These are phyloP conservation scores for Dimargaris verticillata DNA, from an alignment of 192 early-diverging fungal genomes.

Conservation along the genomic window DNA sequence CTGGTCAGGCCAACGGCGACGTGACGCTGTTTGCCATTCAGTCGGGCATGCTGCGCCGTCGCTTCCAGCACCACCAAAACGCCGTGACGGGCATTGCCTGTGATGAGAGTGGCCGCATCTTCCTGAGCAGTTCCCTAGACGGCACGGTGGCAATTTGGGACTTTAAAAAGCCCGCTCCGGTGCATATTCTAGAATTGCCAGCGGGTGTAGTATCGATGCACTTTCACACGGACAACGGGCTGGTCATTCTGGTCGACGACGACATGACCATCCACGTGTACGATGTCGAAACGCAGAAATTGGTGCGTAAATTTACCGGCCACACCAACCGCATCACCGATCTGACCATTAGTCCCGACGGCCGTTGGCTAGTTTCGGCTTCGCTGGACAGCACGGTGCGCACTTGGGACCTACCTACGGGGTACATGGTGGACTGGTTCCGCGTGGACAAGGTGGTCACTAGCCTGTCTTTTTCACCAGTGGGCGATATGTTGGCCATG, in stretches of 20 bases:
- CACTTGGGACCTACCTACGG: slow-evolving; percentile 93
- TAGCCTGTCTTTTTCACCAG: slow-evolving; percentile 75
- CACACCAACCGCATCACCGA: slow-evolving; percentile 80
- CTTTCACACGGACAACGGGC: slow-evolving; percentile 51
- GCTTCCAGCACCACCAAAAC: slow-evolving; percentile 62
- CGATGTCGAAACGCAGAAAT: slow-evolving; percentile 60
- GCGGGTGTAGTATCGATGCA: slow-evolving; percentile 42
- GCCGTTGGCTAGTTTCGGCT: slow-evolving; percentile 71
- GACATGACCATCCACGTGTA: slow-evolving; percentile 77
- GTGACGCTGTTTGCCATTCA: slow-evolving; percentile 95
- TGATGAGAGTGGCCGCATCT: slow-evolving; percentile 49
- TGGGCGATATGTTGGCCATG: slow-evolving; percentile 82
- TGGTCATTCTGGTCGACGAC: slow-evolving; percentile 71
- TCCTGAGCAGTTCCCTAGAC: slow-evolving; percentile 72
- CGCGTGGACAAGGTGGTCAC: slow-evolving; percentile 57
- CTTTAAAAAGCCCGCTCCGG: slow-evolving; percentile 44
- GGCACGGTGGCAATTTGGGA: slow-evolving; percentile 65
- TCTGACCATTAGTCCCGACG: slow-evolving; percentile 75
- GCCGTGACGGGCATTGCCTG: slow-evolving; percentile 61
- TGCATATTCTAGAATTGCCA: slow-evolving; percentile 45
- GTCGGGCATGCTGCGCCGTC: slow-evolving; percentile 59
- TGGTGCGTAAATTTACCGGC: slow-evolving; percentile 80
- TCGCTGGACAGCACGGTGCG: slow-evolving; percentile 76
- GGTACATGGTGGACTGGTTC: slow-evolving; percentile 75
- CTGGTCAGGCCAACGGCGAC: slow-evolving; percentile 56